Evolutionary conservation across 176 grass and related monocot species (phyloP).

Genomic region (Aegilops speltoides): DNA sequence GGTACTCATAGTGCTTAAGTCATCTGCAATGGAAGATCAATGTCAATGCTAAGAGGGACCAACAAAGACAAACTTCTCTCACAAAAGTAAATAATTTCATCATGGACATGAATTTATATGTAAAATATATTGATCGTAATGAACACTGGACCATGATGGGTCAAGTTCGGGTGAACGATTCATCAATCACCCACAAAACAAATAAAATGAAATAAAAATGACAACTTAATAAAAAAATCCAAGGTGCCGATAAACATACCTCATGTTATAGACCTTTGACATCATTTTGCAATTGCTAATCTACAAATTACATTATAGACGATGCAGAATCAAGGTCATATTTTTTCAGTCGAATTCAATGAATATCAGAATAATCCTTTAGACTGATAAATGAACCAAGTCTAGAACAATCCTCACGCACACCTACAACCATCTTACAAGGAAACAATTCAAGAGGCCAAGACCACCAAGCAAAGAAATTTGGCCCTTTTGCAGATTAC

Average conservation of each 20-base stretch:
- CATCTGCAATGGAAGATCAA: constrained; percentile 42
- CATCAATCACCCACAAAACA: background rate
- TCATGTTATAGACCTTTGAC: background rate
- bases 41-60: background rate
- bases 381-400: background rate
- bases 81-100: background rate
- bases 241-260: background rate
- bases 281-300: background rate
- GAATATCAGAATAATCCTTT: background rate
- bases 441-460: background rate
- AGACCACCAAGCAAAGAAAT: background rate
- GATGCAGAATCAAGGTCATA: background rate
- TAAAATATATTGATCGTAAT: constrained; percentile 13
- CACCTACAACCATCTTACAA: background rate
- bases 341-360: background rate
- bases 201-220: background rate
- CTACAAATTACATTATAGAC: background rate
- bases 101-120: background rate
- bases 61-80: background rate
- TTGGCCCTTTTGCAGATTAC: background rate
- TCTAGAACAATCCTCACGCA: background rate
- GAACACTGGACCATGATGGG: background rate
- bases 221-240: background rate
- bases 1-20: constrained; percentile 37
- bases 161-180: background rate